Evolutionary conservation across 2,329 filamentous ascomycete species (phyloP).

Genomic region (Pseudopyricularia javanii): DNA sequence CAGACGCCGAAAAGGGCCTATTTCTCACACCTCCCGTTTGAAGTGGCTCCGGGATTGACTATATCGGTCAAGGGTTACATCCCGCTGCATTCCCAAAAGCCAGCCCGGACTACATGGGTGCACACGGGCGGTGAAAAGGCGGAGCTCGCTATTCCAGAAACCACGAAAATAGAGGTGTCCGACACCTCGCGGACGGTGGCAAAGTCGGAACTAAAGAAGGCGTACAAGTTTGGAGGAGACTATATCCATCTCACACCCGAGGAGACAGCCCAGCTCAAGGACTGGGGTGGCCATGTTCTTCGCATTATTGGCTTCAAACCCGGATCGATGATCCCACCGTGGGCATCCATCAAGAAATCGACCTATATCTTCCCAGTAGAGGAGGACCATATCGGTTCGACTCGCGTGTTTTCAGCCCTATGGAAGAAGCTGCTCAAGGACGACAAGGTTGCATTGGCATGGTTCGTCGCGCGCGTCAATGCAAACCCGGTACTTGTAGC

Average conservation of each 20-base stretch:
- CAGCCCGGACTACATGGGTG: constrained; percentile 73
- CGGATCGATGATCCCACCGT: constrained; percentile 58
- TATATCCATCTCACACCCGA: constrained; percentile 77
- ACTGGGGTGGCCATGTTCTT: constrained; percentile 73
- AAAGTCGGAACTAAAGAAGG: constrained; percentile 73
- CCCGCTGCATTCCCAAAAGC: constrained; percentile 70
- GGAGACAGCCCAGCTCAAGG: constrained; percentile 63
- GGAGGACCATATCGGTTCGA: constrained; percentile 79
- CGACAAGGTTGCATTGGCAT: constrained; percentile 74
- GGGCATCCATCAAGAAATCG: constrained; percentile 77
- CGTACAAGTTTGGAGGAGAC: constrained; percentile 91
- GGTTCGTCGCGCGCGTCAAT: constrained; percentile 77
- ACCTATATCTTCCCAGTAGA: constrained; percentile 93
- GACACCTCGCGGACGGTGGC: constrained; percentile 68
- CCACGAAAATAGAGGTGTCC: constrained; percentile 56
- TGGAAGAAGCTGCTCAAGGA: constrained; percentile 75
- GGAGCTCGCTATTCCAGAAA: constrained; percentile 66
- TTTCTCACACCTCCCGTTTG: constrained; percentile 78
- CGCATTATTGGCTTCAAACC: constrained; percentile 93
- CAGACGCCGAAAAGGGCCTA: constrained; percentile 74
- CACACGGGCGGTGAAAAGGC: constrained; percentile 78
- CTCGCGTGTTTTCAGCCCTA: constrained; percentile 80
- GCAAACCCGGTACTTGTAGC: constrained; percentile 70
- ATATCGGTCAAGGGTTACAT: constrained; percentile 94
- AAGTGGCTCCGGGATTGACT: constrained; percentile 70